phyloP scores from a whole-genome alignment of 495 filamentous ascomycete species.

The Trichoderma erinaceum region DNA sequence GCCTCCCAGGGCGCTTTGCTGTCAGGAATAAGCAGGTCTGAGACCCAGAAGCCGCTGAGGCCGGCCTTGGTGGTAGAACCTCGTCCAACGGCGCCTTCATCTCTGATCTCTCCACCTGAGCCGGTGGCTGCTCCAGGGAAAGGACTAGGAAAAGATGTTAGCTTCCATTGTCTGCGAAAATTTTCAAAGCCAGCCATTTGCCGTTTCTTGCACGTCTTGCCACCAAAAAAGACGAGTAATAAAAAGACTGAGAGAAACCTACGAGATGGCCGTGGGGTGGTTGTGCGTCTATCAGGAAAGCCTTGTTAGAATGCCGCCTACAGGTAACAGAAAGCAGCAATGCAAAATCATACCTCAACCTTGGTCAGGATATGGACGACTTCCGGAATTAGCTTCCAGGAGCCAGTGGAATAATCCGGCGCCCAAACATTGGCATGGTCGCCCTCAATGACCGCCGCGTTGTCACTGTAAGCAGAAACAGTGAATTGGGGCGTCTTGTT shows the following conservation, averaged over 20 bases:
- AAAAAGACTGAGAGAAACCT: slow-evolving; percentile 33
- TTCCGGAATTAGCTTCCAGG: slow-evolving; percentile 86
- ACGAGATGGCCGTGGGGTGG: slow-evolving; percentile 89
- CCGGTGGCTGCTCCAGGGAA: slow-evolving; percentile 86
- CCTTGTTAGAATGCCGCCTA: not conserved
- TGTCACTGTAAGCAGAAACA: slow-evolving; percentile 94
- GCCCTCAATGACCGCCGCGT: slow-evolving; percentile 87
- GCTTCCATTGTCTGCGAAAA: not conserved
- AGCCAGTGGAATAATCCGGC: slow-evolving; percentile 72
- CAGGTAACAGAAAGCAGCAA: not conserved
- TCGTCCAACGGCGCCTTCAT: slow-evolving; percentile 89
- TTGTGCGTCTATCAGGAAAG: slow-evolving; percentile 62
- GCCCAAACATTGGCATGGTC: slow-evolving; percentile 72
- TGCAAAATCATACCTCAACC: slow-evolving; percentile 51
- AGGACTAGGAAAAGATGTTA: slow-evolving; percentile 14
- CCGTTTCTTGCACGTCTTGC: not conserved
- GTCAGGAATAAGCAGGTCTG: slow-evolving; percentile 82
- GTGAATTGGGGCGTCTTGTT: slow-evolving; percentile 68
- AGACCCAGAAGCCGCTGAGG: slow-evolving; percentile 87
- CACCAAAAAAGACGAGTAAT: not conserved
- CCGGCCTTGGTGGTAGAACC: slow-evolving; percentile 93
- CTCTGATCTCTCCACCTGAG: slow-evolving; percentile 88
- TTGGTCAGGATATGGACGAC: slow-evolving; percentile 83
- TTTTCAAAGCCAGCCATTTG: not conserved
- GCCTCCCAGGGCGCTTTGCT: slow-evolving; percentile 80